A percentile compares a stretch with the other conserved stretches of the same genome.
phyloP scores from a whole-genome alignment of 2,329 filamentous ascomycete genomes.

The Scytalidium lignicola region DNA sequence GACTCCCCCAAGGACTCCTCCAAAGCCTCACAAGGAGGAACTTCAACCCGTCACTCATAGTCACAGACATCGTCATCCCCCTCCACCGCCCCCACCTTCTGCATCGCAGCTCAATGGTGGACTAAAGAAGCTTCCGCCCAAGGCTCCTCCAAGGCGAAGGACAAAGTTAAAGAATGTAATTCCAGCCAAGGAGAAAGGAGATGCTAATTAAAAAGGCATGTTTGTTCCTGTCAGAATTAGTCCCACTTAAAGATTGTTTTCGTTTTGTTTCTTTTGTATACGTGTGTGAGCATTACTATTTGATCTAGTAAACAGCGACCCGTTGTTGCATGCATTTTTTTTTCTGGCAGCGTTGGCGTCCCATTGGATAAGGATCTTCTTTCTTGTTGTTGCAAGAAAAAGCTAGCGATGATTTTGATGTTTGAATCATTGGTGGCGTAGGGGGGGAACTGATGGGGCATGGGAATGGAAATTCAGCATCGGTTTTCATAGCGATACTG shows the following conservation, averaged over 20 bases:
- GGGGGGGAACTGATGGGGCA: not conserved
- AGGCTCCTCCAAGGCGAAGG: slow-evolving; percentile 26
- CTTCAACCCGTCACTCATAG: slow-evolving; percentile 3
- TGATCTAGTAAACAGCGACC: not conserved
- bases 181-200: not conserved
- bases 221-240: not conserved
- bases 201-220: not conserved
- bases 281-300: no score
- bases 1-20: not conserved
- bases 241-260: no score
- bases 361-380: not conserved
- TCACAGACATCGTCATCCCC: slow-evolving; percentile 18
- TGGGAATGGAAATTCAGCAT: not conserved
- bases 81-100: slow-evolving; percentile 15
- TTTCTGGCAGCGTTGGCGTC: not conserved
- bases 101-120: slow-evolving; percentile 13
- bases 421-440: not conserved
- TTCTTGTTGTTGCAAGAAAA: not conserved
- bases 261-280: no score
- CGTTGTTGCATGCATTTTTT: not conserved
- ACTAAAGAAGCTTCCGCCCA: slow-evolving; percentile 26
- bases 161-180: slow-evolving; percentile 24
- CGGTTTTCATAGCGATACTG: not conserved
- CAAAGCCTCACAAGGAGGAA: not conserved
- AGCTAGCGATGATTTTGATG: not conserved